phyloP scores from a whole-genome alignment of 1,284 basidiomycete genomes.

The Ceratobasidium papillatum region DNA sequence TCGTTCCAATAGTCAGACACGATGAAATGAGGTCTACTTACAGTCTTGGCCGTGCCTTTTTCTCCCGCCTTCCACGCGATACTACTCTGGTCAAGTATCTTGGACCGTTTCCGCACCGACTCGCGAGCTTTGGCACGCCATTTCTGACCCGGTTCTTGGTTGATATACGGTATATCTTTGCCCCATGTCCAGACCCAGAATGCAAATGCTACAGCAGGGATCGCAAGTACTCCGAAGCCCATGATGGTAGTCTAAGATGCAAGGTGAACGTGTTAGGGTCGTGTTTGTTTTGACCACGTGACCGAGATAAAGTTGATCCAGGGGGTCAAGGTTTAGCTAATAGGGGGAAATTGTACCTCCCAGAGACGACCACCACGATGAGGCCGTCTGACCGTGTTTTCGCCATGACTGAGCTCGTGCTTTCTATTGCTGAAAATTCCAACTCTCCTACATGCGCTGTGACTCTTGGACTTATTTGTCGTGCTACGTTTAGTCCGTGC shows the following conservation, averaged over 20 bases:
- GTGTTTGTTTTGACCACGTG: slow-evolving; percentile 24
- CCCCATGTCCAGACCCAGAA: slow-evolving; percentile 39
- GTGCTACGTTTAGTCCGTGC: background rate
- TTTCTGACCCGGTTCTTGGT: slow-evolving; percentile 24
- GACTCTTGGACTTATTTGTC: background rate
- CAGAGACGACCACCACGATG: background rate
- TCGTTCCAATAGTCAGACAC: background rate
- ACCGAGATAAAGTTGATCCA: background rate
- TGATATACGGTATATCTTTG: slow-evolving; percentile 27
- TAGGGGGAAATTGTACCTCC: background rate
- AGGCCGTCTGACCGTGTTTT: background rate
- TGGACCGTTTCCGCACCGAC: slow-evolving; percentile 15
- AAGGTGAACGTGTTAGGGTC: slow-evolving; percentile 15
- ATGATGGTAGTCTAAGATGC: background rate
- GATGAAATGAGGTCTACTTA: background rate
- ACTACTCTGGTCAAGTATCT: slow-evolving; percentile 24
- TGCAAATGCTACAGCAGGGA: slow-evolving; percentile 11
- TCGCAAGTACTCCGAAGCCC: slow-evolving; percentile 4
- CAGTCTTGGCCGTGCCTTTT: slow-evolving; percentile 28
- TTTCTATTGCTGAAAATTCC: background rate
- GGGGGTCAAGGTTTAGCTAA: background rate
- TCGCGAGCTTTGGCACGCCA: slow-evolving; percentile 26
- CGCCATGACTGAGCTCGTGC: background rate
- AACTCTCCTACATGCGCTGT: background rate
- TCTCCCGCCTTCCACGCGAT: slow-evolving; percentile 31